Base-by-base conservation (phyloP, 805 yeast species). In the Saturnispora zaruensis region DNA sequence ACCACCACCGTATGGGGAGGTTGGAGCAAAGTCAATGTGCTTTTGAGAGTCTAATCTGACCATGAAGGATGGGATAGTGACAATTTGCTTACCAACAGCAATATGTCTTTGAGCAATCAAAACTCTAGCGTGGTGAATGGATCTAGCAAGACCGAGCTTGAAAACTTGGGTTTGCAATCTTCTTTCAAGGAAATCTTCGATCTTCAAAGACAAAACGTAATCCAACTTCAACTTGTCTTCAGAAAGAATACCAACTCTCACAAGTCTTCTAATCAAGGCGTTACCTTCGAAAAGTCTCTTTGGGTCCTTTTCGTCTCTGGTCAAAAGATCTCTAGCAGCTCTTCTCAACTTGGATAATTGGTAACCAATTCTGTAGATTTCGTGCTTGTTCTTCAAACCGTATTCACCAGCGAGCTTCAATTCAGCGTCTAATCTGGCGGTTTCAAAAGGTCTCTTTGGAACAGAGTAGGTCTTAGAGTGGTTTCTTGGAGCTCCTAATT, bases 221-320 rank as follows among this genome's bases (percentile, higher is more conserved):
- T 93, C 99, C 77, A 93, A 89, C 82, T 93, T 93, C 96, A 90
- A 90, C 81, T 86, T 91, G 82, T 93, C 98, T 81, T 93, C 99
- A 63, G 96, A 78, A 73, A 93, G 84, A 72, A 93, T 96, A 87
- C 99, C 99, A 64, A 89, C 81, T 81, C 99, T 87, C 61, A 93
- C 98, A 72, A 93, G 84, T 84, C 98, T 89, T 84, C 99, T 90
- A 78, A 93, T 93, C 74, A 93, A 88, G 72, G 99, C 99, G 74
- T 93, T 93, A 87, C 99, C 99, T 80, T 93, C 99, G 82, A 93
- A 93, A 71, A 93, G 85, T 82, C 99, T 89, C 88, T 90, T 93
- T 84, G 96, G 97, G 78, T 93, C 99, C 84, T 93, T 93, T 82
- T 93, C 99, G 71, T 93, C 99, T 82, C 96, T 89, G 82, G 99